Evolutionary conservation across 108 stramenopile species (phyloP).

Genomic region (Epithemia pelagica): DNA sequence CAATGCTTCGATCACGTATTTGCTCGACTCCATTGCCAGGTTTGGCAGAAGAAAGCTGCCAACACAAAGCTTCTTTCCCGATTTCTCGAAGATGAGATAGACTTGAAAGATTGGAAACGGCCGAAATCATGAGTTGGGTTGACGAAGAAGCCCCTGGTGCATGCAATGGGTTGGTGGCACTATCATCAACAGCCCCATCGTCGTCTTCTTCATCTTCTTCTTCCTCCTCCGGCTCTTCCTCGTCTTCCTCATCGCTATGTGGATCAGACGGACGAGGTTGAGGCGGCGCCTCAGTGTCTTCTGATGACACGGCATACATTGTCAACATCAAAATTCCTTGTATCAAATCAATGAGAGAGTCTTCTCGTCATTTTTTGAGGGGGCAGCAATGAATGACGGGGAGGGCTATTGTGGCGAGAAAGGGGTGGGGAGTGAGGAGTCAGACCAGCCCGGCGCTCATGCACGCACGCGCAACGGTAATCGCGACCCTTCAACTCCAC

Average conservation of each 20-base stretch:
- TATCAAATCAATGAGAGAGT: too few relatives aligned
- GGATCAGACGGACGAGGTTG: background rate
- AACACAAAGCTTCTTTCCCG: slow-evolving; percentile 74
- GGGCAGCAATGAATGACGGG: too few relatives aligned
- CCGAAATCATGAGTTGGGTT: slow-evolving; percentile 38
- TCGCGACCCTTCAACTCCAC: too few relatives aligned
- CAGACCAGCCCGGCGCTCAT: too few relatives aligned
- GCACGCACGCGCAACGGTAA: too few relatives aligned
- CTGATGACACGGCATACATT: background rate
- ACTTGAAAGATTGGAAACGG: slow-evolving; percentile 48
- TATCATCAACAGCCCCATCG: background rate
- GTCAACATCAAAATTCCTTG: too few relatives aligned
- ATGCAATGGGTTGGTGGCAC: background rate
- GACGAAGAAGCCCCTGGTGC: slow-evolving; percentile 1
- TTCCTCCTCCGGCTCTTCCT: slow-evolving; percentile 19
- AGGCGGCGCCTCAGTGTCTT: background rate
- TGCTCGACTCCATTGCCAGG: slow-evolving; percentile 97
- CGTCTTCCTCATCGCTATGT: slow-evolving; percentile 10
- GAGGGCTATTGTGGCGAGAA: too few relatives aligned
- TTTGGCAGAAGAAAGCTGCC: slow-evolving; percentile 91
- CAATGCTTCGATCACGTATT: slow-evolving; percentile 63
- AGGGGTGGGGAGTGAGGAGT: too few relatives aligned
- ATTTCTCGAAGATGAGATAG: slow-evolving; percentile 71
- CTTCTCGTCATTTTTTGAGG: too few relatives aligned
- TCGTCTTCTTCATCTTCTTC: slow-evolving; percentile 17